Base-by-base conservation (phyloP, 148 eudicot species). In the Silene conica region DNA sequence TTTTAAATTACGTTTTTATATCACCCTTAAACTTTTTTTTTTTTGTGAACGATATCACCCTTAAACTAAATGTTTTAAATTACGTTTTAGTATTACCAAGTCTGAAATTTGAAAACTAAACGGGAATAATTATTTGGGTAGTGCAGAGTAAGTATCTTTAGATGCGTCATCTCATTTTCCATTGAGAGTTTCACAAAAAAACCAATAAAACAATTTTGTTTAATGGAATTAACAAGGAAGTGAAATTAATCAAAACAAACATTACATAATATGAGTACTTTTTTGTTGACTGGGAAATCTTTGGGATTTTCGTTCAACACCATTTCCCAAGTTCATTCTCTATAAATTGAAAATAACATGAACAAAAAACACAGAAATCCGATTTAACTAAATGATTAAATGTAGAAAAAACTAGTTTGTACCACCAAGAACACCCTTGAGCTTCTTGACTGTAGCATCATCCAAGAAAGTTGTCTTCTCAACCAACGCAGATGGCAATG, bases 381-480 rank as follows among this genome's bases (percentile, higher is more conserved):
- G 26, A 14, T 18, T 66, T 28, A 70, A 62, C 71, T 34, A 67
- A 58, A 34, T 8, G 20, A 26, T 48, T 66, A 5, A 14, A 34
- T 8, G 6, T 4, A 1, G 9, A 10, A 67, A 21, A 3, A 45
- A 38, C 11, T 78, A 88, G 62, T 82, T 83, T 0, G 83, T 84
- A 21, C 95, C 95, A 12, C 97, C 97, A 69, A 89, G 90, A 25
- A 89, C 94, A 50, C 82, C 83, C 88, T 92, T 92, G 74, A 92
- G 94, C 81, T 83, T 84, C 92, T 88, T 92, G 9, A 92, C 77
- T 41, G 63, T 69, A 38, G 82, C 85, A 57, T 46, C 77, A 68
- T 89, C 95, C 50, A 92, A 83, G 81, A 92, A 92, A 64, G 95
- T 88, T 10, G 89, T 82, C 60, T 65, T 79, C 23, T 68, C 75